Conservation (phyloP, 257 asterid species). For the Primulina huaijiensis region DNA sequence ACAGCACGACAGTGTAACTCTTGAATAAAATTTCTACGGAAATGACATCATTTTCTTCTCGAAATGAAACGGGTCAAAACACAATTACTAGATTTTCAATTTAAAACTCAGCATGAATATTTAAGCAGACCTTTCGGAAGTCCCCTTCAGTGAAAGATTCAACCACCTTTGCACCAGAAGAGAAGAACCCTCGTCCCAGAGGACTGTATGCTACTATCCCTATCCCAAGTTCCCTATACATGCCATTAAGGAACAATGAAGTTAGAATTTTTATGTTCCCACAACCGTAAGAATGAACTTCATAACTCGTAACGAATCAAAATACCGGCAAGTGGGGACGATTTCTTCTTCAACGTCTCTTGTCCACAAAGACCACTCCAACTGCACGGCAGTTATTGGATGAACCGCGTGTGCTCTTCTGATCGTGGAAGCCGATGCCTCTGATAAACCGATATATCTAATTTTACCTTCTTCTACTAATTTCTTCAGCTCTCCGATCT, state of each 20-base stretch:
- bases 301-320: no score
- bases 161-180: constrained; percentile 25
- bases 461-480: constrained; percentile 30
- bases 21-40: no score
- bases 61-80: no score
- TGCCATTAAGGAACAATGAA: not conserved
- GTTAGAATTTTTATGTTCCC: not conserved
- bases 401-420: constrained; percentile 34
- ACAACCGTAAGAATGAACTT: no score
- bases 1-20: no score
- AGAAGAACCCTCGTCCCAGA: constrained; percentile 28
- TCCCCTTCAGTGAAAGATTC: constrained; percentile 25
- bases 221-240: constrained; percentile 28
- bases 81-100: no score
- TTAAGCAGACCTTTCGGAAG: constrained; percentile 24
- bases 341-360: constrained; percentile 27
- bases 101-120: no score
- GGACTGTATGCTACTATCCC: constrained; percentile 12
- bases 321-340: constrained; percentile 29
- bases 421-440: constrained; percentile 31
- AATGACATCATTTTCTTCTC: no score
- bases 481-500: constrained; percentile 29
- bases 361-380: constrained; percentile 29
- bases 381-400: constrained; percentile 26
- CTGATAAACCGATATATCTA: constrained; percentile 28